Conservation (phyloP, 768 basidiomycete species). For the Thelephora ganbajun region DNA sequence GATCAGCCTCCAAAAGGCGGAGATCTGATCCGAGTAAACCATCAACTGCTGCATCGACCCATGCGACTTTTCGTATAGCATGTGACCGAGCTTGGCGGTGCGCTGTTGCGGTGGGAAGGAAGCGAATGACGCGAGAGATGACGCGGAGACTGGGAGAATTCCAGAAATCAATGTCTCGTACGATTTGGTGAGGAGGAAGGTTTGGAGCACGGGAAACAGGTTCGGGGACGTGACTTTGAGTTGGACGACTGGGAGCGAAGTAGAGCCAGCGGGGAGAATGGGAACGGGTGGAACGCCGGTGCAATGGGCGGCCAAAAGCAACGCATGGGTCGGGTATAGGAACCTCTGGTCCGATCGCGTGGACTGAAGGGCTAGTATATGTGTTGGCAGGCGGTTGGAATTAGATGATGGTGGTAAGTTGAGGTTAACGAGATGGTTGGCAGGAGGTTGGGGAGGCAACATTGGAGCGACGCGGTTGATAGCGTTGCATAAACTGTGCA, state of each 20-base stretch:
- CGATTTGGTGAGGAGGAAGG: conserved; percentile 57
- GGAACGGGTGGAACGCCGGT: conserved; percentile 47
- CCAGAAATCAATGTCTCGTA: conserved; percentile 32
- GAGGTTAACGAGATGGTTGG: background rate
- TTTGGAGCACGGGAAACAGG: conserved; percentile 42
- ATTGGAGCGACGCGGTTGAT: background rate
- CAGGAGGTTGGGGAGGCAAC: background rate
- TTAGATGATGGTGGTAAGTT: background rate
- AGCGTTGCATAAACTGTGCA: background rate
- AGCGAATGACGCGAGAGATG: conserved; percentile 10
- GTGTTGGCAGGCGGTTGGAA: conserved; percentile 10
- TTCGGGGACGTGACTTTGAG: conserved; percentile 49
- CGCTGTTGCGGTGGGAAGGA: conserved; percentile 7
- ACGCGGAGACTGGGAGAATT: conserved; percentile 21
- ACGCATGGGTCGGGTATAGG: conserved; percentile 47
- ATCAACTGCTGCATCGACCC: conserved; percentile 20
- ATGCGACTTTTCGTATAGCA: conserved; percentile 13
- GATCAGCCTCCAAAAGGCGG: conserved; percentile 38
- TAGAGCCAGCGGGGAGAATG: conserved; percentile 17
- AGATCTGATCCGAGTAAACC: conserved; percentile 20
- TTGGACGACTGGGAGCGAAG: conserved; percentile 42
- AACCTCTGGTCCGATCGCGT: conserved; percentile 12
- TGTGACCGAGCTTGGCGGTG: conserved; percentile 14
- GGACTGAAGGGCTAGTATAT: conserved; percentile 24
- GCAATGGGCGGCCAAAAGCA: conserved; percentile 59